Conservation (phyloP, 495 filamentous ascomycete genomes). For the Xylaria scruposa region DNA sequence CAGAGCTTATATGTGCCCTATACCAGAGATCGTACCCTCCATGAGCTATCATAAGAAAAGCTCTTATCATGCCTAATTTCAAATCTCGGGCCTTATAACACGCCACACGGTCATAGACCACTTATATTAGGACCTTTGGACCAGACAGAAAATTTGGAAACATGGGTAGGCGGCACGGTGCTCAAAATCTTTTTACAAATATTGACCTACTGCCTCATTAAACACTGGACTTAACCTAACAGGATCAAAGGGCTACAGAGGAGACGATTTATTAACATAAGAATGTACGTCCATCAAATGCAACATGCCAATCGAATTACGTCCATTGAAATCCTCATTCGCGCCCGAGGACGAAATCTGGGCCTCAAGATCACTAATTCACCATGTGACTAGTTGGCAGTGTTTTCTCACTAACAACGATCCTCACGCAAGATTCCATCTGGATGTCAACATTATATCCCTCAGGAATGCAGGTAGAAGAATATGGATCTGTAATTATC, state of each 20-base stretch:
- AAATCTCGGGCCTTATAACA: not conserved
- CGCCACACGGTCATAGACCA: not conserved
- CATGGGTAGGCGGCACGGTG: not conserved
- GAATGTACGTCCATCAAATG: too few species aligned
- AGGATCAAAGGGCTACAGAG: not conserved
- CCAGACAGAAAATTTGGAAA: not conserved
- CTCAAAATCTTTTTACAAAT: not conserved
- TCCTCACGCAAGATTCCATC: too few species aligned
- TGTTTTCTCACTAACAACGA: too few species aligned
- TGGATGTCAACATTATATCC: too few species aligned
- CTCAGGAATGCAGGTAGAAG: too few species aligned
- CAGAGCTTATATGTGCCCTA: too few species aligned
- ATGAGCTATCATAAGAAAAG: not conserved
- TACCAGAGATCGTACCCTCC: too few species aligned
- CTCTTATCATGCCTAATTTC: too few species aligned
- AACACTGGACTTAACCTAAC: not conserved
- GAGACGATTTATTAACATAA: not conserved
- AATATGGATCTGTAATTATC: too few species aligned
- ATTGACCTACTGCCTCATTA: not conserved
- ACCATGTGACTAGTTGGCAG: too few species aligned
- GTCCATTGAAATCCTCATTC: too few species aligned
- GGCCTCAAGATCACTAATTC: not conserved
- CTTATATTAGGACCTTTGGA: not conserved
- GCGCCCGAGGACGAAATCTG: not conserved
- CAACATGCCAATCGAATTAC: too few species aligned